Evolutionary conservation across 306 rosid species (phyloP).

Genomic region (Quercus dentata): DNA sequence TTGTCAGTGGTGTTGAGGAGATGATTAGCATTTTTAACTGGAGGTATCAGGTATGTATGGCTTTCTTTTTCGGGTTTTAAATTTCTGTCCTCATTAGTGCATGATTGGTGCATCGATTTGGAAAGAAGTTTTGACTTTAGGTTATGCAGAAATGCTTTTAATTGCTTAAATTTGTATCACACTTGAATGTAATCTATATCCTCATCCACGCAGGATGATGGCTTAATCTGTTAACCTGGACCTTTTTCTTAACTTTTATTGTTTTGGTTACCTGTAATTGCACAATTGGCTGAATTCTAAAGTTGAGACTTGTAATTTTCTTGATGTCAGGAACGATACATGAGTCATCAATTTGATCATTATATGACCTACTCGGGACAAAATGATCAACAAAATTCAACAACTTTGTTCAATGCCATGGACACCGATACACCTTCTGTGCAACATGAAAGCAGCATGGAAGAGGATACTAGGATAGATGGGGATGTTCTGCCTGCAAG

Average conservation of each 20-base stretch:
- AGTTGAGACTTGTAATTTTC: background rate
- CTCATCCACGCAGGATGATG: background rate
- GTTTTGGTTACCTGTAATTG: background rate
- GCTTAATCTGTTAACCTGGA: background rate
- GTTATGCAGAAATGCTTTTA: background rate
- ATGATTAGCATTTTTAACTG: conserved; percentile 61
- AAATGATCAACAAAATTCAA: background rate
- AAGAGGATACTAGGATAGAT: background rate
- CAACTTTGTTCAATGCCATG: background rate
- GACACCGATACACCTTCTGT: background rate
- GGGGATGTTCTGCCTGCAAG: background rate
- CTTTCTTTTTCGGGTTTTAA: background rate
- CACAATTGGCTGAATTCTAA: background rate
- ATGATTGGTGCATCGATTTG: background rate
- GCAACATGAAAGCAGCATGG: background rate
- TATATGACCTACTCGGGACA: background rate
- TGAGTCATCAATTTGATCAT: background rate
- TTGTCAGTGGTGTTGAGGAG: conserved; percentile 82
- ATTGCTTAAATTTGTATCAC: no score
- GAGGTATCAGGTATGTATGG: conserved; percentile 80
- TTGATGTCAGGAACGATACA: background rate
- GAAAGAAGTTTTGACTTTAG: background rate
- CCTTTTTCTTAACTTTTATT: background rate
- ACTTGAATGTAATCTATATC: no score
- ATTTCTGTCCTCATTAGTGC: background rate